Percentiles rank a stretch among this genome's conserved stretches.
Evolutionary conservation across 148 eudicot genomes (phyloP).

Genomic region (Rhododendron mucronatum): DNA sequence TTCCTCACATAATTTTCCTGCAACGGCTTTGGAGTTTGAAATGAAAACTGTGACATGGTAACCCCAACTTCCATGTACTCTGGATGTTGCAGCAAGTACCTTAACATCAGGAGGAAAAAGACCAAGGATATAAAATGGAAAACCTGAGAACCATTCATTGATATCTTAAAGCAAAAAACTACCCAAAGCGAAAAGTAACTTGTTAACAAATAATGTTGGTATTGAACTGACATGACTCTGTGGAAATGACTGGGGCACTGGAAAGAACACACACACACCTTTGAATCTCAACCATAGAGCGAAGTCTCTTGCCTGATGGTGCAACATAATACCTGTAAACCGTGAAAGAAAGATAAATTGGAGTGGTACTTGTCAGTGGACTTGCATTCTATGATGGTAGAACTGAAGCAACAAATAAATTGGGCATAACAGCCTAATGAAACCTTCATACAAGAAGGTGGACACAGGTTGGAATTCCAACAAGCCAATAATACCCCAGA

Average conservation of each 20-base stretch:
- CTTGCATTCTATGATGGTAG: background rate
- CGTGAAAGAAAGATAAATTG: background rate
- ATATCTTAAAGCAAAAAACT: background rate
- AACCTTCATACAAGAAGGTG: background rate
- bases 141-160: background rate
- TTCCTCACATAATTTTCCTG: conserved; percentile 83
- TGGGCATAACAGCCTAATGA: background rate
- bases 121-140: background rate
- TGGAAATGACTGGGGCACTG: background rate
- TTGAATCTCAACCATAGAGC: conserved; percentile 84
- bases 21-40: conserved; percentile 82
- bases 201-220: background rate
- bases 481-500: no score
- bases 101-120: conserved; percentile 18
- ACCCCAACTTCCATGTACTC: conserved; percentile 55
- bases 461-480: background rate
- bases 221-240: background rate
- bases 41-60: conserved; percentile 67
- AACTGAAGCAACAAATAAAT: background rate
- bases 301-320: conserved; percentile 78
- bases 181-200: no score
- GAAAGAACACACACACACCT: conserved; percentile 40
- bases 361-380: background rate
- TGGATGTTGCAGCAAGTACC: conserved; percentile 73
- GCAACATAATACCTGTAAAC: conserved; percentile 77